Base-by-base conservation (phyloP, 2,329 filamentous ascomycete species). In the Colletotrichum nymphaeae region DNA sequence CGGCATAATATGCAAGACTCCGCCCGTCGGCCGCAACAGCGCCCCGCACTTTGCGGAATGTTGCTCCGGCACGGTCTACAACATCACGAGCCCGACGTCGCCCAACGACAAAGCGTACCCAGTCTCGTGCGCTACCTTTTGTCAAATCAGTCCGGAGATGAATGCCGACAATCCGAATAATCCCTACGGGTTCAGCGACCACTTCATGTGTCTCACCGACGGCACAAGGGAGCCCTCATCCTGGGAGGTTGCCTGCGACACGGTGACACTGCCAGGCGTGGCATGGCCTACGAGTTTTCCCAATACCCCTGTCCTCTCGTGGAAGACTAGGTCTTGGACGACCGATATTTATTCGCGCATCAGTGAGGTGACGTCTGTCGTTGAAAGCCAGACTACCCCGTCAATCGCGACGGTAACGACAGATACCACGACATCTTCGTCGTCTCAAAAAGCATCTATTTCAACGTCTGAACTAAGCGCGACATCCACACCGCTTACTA, bases 131-230 rank as follows among this genome's bases (percentile, higher is more conserved):
- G 67, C 67, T 53, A 53, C 22, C 8, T 37, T 70, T 7, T 70
- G 67, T 26, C 60, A 65, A 4, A 16, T 70, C 52, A 60, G 53
- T 22, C 60, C 52, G 6, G n/a, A 64, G 22, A 19, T 70, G 19
- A 24, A 52, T n/a, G 67, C 19, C 9, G 6, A 16, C 7, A 69
- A 63, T 49, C 4, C n/a, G 22, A 5, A 32, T 5, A 57, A 70
- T 26, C 67, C 67, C 8, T 65, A 65, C 24, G 28, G 52, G 5
- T 70, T 32, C 32, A 28, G 12, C 19, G 60, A 70, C 11, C 60
- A 70, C 55, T 70, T 70, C 60, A 70, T 70, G 67, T 70, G 67
- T 24, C 59, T 70, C 5, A 70, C 62, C 14, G 55, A 70, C n/a
- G 42, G 60, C 5, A 35, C 32, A 16, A 53, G 56, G 30, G 62